These are phyloP conservation scores for Eucalyptus globulus DNA, from an alignment of 345 rosid species.

Conservation along the genomic window DNA sequence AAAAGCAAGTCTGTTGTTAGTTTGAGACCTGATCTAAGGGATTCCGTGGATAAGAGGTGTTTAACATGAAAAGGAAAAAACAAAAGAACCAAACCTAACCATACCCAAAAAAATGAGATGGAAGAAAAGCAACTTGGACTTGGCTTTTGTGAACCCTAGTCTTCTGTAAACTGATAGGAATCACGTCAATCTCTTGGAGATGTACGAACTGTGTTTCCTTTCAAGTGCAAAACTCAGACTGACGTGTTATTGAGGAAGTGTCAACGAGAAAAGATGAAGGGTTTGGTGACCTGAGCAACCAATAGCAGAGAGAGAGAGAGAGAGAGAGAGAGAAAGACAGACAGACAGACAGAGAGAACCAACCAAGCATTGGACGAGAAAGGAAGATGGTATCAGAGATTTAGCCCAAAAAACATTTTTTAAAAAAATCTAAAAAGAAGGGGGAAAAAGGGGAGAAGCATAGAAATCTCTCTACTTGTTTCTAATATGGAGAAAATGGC, in stretches of 20 bases:
- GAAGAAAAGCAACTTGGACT: not conserved
- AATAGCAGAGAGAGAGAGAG: not conserved
- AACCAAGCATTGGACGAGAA: not conserved
- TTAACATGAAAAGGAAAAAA: not conserved
- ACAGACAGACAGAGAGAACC: not conserved
- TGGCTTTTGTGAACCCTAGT: not conserved
- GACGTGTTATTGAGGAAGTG: not conserved
- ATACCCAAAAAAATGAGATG: not conserved
- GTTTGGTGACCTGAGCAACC: not conserved
- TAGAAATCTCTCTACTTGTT: not conserved
- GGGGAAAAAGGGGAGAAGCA: not conserved
- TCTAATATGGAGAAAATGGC: not conserved
- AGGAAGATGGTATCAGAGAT: not conserved
- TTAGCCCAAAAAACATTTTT: not conserved
- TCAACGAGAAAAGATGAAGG: not conserved
- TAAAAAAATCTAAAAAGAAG: not conserved
- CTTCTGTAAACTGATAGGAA: not conserved
- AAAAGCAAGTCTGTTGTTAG: not conserved
- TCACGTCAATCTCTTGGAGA: not conserved
- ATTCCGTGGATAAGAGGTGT: not conserved
- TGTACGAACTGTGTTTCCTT: not conserved
- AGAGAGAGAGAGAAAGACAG: no score
- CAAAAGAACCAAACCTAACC: slow-evolving; percentile 21
- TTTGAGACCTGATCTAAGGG: not conserved
- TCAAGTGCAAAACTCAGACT: not conserved